These are phyloP conservation scores for Meyerozyma guilliermondii DNA, from an alignment of 1,139 yeast species.

Conservation along the genomic window DNA sequence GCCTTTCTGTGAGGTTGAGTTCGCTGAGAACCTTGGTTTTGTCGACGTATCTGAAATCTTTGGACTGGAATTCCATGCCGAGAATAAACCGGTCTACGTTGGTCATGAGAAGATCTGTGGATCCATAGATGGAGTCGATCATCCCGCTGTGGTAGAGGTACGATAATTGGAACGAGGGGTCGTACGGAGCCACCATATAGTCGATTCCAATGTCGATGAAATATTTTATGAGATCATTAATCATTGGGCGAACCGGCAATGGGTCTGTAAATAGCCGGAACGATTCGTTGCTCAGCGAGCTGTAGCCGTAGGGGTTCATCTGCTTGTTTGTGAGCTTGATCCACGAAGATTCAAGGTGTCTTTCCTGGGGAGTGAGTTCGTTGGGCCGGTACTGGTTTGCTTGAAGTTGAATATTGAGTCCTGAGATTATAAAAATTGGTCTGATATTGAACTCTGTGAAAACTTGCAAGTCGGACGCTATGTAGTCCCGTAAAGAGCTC, in stretches of 20 bases:
- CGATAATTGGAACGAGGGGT: constrained; percentile 76
- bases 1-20: constrained; percentile 54
- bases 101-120: constrained; percentile 70
- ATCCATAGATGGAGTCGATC: constrained; percentile 78
- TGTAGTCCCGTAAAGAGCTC: constrained; percentile 48
- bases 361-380: constrained; percentile 42
- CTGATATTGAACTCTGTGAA: constrained; percentile 60
- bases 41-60: constrained; percentile 64
- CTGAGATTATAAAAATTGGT: constrained; percentile 73
- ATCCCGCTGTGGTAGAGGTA: constrained; percentile 53
- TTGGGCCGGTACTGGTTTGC: constrained; percentile 25
- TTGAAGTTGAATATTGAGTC: constrained; percentile 40
- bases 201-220: constrained; percentile 56
- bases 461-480: constrained; percentile 59
- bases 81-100: constrained; percentile 66
- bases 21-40: constrained; percentile 56
- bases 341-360: constrained; percentile 45
- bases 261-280: constrained; percentile 47
- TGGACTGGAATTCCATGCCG: constrained; percentile 62
- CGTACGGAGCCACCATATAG: constrained; percentile 77
- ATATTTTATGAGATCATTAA: constrained; percentile 51
- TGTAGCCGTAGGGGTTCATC: constrained; percentile 21
- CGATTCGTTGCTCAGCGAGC: constrained; percentile 28
- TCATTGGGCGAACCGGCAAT: constrained; percentile 43
- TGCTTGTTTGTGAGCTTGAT: constrained; percentile 25